Percentiles rank a stretch among this genome's conserved stretches.
These are phyloP conservation scores for Botrytis galanthina DNA, from an alignment of 2,329 filamentous ascomycete genomes.

Conservation along the genomic window DNA sequence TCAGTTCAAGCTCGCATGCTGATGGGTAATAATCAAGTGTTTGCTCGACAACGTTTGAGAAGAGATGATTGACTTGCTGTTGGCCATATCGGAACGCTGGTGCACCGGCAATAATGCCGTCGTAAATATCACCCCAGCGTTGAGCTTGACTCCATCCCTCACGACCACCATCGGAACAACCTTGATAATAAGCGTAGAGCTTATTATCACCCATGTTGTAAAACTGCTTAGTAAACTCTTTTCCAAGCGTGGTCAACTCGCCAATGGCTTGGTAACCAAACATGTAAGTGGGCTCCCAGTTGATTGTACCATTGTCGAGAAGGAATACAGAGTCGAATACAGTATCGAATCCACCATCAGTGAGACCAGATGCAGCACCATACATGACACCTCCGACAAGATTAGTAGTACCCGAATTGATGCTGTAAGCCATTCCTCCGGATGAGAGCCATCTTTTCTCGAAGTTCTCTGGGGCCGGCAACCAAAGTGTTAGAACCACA, in stretches of 20 bases:
- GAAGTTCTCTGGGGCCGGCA: too few relatives aligned
- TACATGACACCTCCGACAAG: conserved; percentile 24
- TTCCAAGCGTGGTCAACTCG: conserved; percentile 43
- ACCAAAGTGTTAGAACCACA: too few relatives aligned
- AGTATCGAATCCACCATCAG: conserved; percentile 49
- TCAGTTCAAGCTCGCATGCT: conserved; percentile 48
- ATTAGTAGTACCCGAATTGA: too few relatives aligned
- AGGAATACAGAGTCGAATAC: conserved; percentile 42
- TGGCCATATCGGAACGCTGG: conserved; percentile 48
- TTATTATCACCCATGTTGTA: conserved; percentile 37
- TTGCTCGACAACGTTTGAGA: conserved; percentile 41
- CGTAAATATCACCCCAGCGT: conserved; percentile 43
- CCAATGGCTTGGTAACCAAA: conserved; percentile 42
- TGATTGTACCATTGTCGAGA: conserved; percentile 41
- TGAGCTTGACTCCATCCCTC: conserved; percentile 49
- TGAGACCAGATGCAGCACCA: conserved; percentile 48
- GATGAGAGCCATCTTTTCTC: too few relatives aligned
- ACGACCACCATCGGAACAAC: conserved; percentile 49
- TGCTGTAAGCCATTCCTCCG: too few relatives aligned
- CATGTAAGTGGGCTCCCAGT: conserved; percentile 41
- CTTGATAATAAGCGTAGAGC: conserved; percentile 35
- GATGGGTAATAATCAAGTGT: conserved; percentile 44
- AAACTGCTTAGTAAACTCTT: conserved; percentile 44
- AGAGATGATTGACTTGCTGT: conserved; percentile 46
- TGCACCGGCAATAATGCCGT: conserved; percentile 47